These are phyloP conservation scores for Buxus sempervirens DNA, from an alignment of 164 flowering plant genomes.

Conservation along the genomic window DNA sequence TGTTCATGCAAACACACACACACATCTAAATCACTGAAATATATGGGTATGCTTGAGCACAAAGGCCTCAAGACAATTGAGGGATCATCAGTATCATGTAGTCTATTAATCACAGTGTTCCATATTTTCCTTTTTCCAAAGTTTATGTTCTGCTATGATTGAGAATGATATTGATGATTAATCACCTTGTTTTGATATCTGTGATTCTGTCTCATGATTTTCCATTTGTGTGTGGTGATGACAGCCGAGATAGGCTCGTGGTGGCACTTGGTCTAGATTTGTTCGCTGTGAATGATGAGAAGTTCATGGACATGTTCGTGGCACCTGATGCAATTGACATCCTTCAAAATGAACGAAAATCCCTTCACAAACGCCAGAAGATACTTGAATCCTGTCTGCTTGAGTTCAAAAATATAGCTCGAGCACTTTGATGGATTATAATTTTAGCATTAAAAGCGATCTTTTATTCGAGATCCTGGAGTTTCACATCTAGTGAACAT, in stretches of 20 bases:
- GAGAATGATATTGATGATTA: too few species aligned
- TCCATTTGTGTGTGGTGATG: background rate
- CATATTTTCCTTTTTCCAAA: too few species aligned
- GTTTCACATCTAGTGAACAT: background rate
- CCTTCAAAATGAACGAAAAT: slow-evolving; percentile 67
- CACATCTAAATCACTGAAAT: too few species aligned
- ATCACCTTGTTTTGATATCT: too few species aligned
- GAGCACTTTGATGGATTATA: slow-evolving; percentile 43
- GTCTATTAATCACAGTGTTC: too few species aligned
- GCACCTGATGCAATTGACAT: slow-evolving; percentile 82
- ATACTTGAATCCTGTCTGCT: slow-evolving; percentile 79
- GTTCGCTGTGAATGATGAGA: slow-evolving; percentile 90
- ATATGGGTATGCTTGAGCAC: too few species aligned
- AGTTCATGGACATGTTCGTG: slow-evolving; percentile 97
- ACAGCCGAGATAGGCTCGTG: slow-evolving; percentile 78
- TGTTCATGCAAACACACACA: too few species aligned
- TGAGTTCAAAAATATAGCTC: slow-evolving; percentile 82
- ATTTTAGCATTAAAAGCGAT: background rate
- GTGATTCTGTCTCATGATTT: too few species aligned
- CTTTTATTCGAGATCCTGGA: background rate
- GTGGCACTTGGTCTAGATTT: slow-evolving; percentile 81
- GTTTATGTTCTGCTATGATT: too few species aligned
- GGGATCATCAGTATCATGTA: too few species aligned
- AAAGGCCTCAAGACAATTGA: too few species aligned
- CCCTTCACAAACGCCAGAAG: slow-evolving; percentile 92